Conservation (phyloP, 2,329 filamentous ascomycete genomes). For the Intubia oerlemansii region DNA sequence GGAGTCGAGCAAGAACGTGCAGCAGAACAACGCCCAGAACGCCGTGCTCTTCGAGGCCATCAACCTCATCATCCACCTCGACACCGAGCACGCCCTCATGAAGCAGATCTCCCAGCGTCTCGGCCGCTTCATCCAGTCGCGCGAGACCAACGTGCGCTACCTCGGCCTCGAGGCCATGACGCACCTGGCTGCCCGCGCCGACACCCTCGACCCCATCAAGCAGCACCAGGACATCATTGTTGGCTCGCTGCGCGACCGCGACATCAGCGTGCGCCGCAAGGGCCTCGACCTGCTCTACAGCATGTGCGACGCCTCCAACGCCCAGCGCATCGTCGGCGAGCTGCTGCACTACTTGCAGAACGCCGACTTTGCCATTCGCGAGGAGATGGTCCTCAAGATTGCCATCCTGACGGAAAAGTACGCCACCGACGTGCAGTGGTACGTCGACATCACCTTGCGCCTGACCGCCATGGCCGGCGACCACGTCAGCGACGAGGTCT, state of each 20-base stretch:
- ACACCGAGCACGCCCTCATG: slow-evolving; percentile 88
- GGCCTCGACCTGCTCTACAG: slow-evolving; percentile 93
- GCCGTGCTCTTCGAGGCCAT: slow-evolving; percentile 96
- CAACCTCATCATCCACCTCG: slow-evolving; percentile 92
- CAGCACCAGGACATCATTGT: slow-evolving; percentile 94
- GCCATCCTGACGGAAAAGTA: slow-evolving; percentile 97
- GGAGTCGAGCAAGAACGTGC: slow-evolving; percentile 92
- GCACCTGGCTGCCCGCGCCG: slow-evolving; percentile 79
- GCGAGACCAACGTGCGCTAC: slow-evolving; percentile 94
- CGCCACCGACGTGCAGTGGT: slow-evolving; percentile 96
- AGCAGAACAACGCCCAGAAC: slow-evolving; percentile 98
- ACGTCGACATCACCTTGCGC: slow-evolving; percentile 89
- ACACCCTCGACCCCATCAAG: slow-evolving; percentile 92
- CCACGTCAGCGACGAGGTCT: slow-evolving; percentile 96
- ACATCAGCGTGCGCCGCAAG: slow-evolving; percentile 92
- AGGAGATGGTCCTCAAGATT: slow-evolving; percentile 99
- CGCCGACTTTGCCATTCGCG: slow-evolving; percentile 90
- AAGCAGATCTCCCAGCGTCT: slow-evolving; percentile 81
- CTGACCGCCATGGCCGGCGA: slow-evolving; percentile 93
- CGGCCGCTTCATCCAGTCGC: slow-evolving; percentile 87
- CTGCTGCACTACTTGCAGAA: slow-evolving; percentile 87
- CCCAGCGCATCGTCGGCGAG: slow-evolving; percentile 80
- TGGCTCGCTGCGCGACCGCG: slow-evolving; percentile 78
- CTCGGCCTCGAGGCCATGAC: slow-evolving; percentile 95
- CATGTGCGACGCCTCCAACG: slow-evolving; percentile 97